These are phyloP conservation scores for Pyrenophora graminea DNA, from an alignment of 2,329 filamentous ascomycete genomes.

Conservation along the genomic window DNA sequence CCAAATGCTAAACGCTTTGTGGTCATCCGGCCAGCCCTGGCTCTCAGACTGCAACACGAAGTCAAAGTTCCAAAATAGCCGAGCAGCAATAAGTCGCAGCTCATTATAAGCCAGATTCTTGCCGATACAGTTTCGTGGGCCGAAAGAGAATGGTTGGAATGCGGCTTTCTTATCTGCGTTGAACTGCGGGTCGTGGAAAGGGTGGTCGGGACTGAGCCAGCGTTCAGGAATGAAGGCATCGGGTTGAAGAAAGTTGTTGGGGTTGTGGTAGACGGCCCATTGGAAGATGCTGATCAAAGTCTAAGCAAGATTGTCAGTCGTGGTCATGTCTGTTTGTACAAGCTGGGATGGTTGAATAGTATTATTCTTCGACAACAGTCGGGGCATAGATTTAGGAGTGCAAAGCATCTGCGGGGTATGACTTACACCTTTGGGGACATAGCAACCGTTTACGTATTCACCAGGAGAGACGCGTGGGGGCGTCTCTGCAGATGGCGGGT, in stretches of 20 bases:
- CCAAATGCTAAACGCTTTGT: too few relatives aligned
- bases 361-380: too few relatives aligned
- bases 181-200: neutral
- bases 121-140: neutral
- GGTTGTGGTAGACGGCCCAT: neutral
- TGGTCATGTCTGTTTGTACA: too few relatives aligned
- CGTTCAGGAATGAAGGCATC: neutral
- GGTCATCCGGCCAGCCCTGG: too few relatives aligned
- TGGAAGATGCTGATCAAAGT: too few relatives aligned
- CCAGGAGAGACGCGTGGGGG: neutral
- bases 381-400: too few relatives aligned
- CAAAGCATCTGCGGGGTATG: too few relatives aligned
- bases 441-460: neutral
- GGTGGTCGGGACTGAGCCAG: too few relatives aligned
- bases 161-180: neutral
- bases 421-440: slow-evolving; percentile 3
- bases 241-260: neutral
- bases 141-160: neutral
- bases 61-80: neutral
- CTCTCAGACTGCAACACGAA: too few relatives aligned
- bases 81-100: neutral
- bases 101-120: slow-evolving; percentile 1
- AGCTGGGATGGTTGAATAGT: too few relatives aligned
- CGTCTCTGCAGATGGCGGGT: neutral
- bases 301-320: too few relatives aligned